These are phyloP conservation scores for Solanum medicagineum DNA, from an alignment of 257 asterid species.

Conservation along the genomic window DNA sequence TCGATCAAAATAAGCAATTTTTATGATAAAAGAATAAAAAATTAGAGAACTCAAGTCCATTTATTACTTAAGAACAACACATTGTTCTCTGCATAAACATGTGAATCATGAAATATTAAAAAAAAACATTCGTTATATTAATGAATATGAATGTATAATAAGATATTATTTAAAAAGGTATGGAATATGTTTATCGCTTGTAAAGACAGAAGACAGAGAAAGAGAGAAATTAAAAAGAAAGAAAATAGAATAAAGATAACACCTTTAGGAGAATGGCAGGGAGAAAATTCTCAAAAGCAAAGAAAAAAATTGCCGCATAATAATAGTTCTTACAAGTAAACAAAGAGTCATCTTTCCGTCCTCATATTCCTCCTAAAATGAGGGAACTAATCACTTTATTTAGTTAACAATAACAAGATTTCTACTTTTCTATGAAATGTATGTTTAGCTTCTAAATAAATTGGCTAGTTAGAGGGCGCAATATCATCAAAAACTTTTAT, in stretches of 20 bases:
- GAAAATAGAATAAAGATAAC: not conserved
- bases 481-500: not conserved
- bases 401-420: not conserved
- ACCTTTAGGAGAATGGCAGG: conserved; percentile 44
- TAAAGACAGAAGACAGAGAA: not conserved
- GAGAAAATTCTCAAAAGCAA: conserved; percentile 18
- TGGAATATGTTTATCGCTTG: not conserved
- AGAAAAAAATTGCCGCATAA: conserved; percentile 19
- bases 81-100: not conserved
- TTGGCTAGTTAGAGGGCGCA: not conserved
- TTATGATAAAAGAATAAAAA: not conserved
- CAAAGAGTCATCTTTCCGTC: conserved; percentile 19
- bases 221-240: not conserved
- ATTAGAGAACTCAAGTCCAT: not conserved
- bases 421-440: not conserved
- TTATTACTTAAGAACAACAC: not conserved
- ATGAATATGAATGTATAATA: not conserved
- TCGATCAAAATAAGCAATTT: not conserved
- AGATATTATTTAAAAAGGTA: not conserved
- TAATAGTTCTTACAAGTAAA: conserved; percentile 19
- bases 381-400: not conserved
- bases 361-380: conserved; percentile 21
- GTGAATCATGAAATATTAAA: not conserved
- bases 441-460: not conserved
- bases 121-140: not conserved